Percentiles rank a stretch among this genome's conserved stretches.
phyloP scores from a whole-genome alignment of 169 alveolate genomes.

The Theileria parva region DNA sequence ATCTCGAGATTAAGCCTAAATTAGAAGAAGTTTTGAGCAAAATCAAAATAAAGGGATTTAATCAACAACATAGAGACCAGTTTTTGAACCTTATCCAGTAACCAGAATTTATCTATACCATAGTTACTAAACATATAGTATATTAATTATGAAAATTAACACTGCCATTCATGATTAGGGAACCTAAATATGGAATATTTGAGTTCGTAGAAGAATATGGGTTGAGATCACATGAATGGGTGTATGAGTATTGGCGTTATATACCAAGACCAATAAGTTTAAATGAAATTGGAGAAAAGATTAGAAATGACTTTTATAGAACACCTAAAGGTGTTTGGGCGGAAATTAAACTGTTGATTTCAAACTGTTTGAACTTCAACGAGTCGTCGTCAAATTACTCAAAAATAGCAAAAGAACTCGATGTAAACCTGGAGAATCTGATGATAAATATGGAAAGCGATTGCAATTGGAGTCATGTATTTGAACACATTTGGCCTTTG shows the following conservation, averaged over 20 bases:
- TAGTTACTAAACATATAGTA: slow-evolving; percentile 14
- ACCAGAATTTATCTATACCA: not conserved
- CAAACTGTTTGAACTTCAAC: slow-evolving; percentile 66
- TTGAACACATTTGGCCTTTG: slow-evolving; percentile 21
- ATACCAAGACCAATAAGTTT: slow-evolving; percentile 66
- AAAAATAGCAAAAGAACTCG: slow-evolving; percentile 16
- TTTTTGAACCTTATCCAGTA: too few relatives aligned
- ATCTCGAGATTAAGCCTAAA: too few relatives aligned
- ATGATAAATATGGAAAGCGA: too few relatives aligned
- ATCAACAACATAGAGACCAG: too few relatives aligned
- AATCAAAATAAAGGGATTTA: too few relatives aligned
- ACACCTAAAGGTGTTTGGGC: slow-evolving; percentile 49
- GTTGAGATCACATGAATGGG: slow-evolving; percentile 65
- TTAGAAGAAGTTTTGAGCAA: too few relatives aligned
- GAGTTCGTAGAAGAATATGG: slow-evolving; percentile 14
- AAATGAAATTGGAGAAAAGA: slow-evolving; percentile 51
- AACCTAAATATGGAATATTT: slow-evolving; percentile 1
- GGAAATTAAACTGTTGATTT: slow-evolving; percentile 57
- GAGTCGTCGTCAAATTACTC: slow-evolving; percentile 28
- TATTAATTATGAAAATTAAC: not conserved
- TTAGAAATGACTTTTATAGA: slow-evolving; percentile 61
- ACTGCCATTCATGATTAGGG: not conserved
- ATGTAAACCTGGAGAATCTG: not conserved
- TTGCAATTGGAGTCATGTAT: not conserved
- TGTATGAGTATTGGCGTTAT: slow-evolving; percentile 59